These are phyloP conservation scores for Fraxinus americana DNA, from an alignment of 257 asterid genomes.

Conservation along the genomic window DNA sequence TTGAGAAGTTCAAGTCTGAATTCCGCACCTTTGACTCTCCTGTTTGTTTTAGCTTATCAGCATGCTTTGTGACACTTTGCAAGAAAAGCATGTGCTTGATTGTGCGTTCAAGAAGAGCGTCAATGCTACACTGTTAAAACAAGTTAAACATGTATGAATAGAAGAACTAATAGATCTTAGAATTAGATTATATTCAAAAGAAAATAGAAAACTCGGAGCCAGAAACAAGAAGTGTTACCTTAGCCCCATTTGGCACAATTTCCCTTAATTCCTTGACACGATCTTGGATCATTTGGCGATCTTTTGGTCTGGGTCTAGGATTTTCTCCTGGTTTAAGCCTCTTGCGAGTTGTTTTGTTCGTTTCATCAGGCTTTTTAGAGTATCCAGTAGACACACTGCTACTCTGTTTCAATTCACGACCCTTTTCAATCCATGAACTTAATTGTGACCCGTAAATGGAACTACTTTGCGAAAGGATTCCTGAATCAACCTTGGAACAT, in stretches of 20 bases:
- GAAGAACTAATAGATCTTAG: slow-evolving; percentile 3
- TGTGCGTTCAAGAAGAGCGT: slow-evolving; percentile 76
- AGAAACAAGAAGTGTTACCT: slow-evolving; percentile 40
- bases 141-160: slow-evolving; percentile 17
- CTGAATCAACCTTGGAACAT: slow-evolving; percentile 41
- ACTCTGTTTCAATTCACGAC: slow-evolving; percentile 43
- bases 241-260: slow-evolving; percentile 76
- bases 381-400: slow-evolving; percentile 52
- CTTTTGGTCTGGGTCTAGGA: slow-evolving; percentile 83
- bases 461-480: slow-evolving; percentile 48
- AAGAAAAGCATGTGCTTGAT: slow-evolving; percentile 84
- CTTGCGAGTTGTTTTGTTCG: slow-evolving; percentile 55
- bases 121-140: slow-evolving; percentile 79
- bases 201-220: slow-evolving; percentile 2
- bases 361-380: slow-evolving; percentile 54
- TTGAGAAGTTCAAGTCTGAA: background rate
- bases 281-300: slow-evolving; percentile 95
- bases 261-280: slow-evolving; percentile 84
- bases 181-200: background rate
- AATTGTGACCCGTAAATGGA: slow-evolving; percentile 57
- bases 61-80: slow-evolving; percentile 79
- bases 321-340: slow-evolving; percentile 83
- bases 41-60: slow-evolving; percentile 74
- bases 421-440: slow-evolving; percentile 61
- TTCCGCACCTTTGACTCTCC: slow-evolving; percentile 69